phyloP scores from a whole-genome alignment of 805 yeast species.

The Saturnispora galanensis region DNA sequence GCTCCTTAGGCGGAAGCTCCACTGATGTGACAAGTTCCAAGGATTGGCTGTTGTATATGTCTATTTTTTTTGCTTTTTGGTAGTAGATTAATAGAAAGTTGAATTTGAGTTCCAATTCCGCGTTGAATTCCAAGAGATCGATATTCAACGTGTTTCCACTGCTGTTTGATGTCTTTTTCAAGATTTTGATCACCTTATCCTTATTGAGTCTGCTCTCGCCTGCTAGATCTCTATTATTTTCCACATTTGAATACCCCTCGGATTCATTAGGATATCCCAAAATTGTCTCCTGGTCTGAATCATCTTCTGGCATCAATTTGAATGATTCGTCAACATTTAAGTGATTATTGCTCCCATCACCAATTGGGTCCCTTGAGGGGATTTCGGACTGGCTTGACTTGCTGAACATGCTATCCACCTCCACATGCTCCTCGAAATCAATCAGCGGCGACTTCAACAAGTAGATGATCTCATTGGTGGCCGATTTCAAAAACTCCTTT shows the following conservation, averaged over 20 bases:
- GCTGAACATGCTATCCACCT: constrained; percentile 10
- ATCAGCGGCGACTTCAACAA: constrained; percentile 27
- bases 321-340: constrained; percentile 4
- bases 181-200: not conserved
- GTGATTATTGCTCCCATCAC: constrained; percentile 3
- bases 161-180: not conserved
- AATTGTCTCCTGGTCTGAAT: constrained; percentile 17
- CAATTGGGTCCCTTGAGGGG: constrained; percentile 12
- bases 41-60: constrained; percentile 14
- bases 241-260: constrained; percentile 10
- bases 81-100: constrained; percentile 15
- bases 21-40: constrained; percentile 1
- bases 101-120: constrained; percentile 9
- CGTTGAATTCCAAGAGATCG: constrained; percentile 1
- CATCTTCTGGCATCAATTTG: constrained; percentile 1
- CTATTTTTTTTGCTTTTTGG: constrained; percentile 14
- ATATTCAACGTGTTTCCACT: not conserved
- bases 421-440: constrained; percentile 24
- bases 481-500: constrained; percentile 25
- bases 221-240: not conserved
- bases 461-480: constrained; percentile 29
- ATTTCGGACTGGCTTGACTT: constrained; percentile 19
- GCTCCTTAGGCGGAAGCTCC: constrained; percentile 5
- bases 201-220: not conserved
- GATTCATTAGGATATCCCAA: constrained; percentile 7